A percentile compares a stretch with the other conserved stretches of the same genome.
phyloP scores from a whole-genome alignment of 495 filamentous ascomycete species.

The Aspergillus heteromorphus region DNA sequence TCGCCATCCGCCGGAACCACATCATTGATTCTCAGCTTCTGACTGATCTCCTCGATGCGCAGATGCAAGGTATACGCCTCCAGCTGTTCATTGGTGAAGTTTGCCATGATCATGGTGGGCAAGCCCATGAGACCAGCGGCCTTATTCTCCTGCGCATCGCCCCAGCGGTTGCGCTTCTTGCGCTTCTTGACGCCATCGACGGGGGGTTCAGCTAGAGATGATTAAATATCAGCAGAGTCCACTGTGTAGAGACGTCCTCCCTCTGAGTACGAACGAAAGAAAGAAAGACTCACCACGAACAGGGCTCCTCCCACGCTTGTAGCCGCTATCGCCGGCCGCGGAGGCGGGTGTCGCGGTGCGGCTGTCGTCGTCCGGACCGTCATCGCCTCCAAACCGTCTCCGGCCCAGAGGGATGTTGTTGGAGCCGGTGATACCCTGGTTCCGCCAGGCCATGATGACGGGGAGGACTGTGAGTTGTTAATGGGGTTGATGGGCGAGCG shows the following conservation, averaged over 20 bases:
- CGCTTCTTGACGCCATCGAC: conserved; percentile 73
- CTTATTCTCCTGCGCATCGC: conserved; percentile 93
- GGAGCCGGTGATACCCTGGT: conserved; percentile 93
- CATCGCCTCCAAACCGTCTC: conserved; percentile 76
- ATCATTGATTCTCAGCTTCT: conserved; percentile 97
- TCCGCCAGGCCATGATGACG: conserved; percentile 74
- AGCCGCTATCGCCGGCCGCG: conserved; percentile 41
- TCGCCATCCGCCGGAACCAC: conserved; percentile 93
- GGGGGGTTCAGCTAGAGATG: conserved; percentile 42
- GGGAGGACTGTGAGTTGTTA: not conserved
- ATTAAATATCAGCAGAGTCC: not conserved
- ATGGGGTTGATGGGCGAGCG: not conserved
- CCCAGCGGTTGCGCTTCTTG: conserved; percentile 98
- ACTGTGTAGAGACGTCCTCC: too few relatives aligned
- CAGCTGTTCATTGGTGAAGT: conserved; percentile 96
- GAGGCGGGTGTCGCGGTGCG: conserved; percentile 52
- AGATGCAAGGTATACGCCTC: conserved; percentile 94
- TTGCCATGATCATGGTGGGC: conserved; percentile 88
- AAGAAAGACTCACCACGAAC: conserved; percentile 54
- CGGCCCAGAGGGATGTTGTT: conserved; percentile 95
- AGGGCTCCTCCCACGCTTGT: conserved; percentile 75
- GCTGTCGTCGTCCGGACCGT: conserved; percentile 51
- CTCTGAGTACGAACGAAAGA: too few relatives aligned
- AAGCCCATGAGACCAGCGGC: conserved; percentile 96
- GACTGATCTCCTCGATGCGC: conserved; percentile 96